A percentile compares a stretch with the other conserved stretches of the same genome.
Conservation (phyloP, 2,329 filamentous ascomycete species). For the Acrodontium crateriforme region DNA sequence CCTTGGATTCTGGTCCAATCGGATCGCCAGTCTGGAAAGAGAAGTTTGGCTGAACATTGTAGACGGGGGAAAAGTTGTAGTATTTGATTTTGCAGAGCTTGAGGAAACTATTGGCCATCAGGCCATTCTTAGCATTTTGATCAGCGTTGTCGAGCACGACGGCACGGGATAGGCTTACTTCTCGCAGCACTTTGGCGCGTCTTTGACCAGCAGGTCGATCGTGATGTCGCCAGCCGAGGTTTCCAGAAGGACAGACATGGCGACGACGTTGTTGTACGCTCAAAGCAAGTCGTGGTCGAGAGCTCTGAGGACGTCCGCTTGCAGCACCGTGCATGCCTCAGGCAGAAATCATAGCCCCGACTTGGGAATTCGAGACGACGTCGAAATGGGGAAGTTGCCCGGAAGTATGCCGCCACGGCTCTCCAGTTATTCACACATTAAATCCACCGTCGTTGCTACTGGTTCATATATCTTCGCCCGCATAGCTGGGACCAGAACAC, state of each 20-base stretch:
- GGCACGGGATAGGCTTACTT: slow-evolving; percentile 53
- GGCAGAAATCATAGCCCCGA: neutral
- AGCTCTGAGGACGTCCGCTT: neutral
- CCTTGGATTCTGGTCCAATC: slow-evolving; percentile 66
- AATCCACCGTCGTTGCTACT: too few species aligned
- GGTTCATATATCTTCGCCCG: too few species aligned
- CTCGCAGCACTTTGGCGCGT: slow-evolving; percentile 82
- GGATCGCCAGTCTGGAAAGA: slow-evolving; percentile 95
- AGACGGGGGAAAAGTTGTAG: slow-evolving; percentile 91
- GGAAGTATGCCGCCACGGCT: neutral
- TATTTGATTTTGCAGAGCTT: slow-evolving; percentile 99
- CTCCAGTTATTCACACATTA: too few species aligned
- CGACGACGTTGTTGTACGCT: neutral
- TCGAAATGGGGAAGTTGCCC: neutral
- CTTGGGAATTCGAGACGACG: too few species aligned
- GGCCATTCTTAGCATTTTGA: slow-evolving; percentile 38
- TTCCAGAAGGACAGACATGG: slow-evolving; percentile 87
- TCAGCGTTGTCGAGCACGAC: slow-evolving; percentile 34
- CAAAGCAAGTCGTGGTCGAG: neutral
- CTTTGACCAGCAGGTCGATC: slow-evolving; percentile 79
- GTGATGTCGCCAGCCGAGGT: slow-evolving; percentile 89
- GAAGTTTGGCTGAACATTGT: slow-evolving; percentile 87
- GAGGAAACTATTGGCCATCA: slow-evolving; percentile 55
- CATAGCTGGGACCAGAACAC: too few species aligned
- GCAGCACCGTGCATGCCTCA: neutral